Evolutionary conservation across 805 yeast species (phyloP), one percentile per base, ranked within the genome.

Genomic region (Starmerella stellata): DNA sequence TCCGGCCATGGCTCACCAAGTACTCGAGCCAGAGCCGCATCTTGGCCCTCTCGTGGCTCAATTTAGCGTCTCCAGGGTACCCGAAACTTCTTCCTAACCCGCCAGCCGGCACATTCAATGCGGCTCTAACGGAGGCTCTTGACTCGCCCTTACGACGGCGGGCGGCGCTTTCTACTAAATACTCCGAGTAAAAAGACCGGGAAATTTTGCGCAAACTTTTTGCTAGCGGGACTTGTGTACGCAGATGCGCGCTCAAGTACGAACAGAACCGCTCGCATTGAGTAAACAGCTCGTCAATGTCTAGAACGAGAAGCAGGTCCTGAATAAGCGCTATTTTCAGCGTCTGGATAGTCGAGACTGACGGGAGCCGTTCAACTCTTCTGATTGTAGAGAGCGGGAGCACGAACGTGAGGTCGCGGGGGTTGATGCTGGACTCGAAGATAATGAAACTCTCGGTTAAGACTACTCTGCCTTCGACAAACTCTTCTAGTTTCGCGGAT

Each of bases 11-110:
- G 16, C 71, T 70, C 41, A 76, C 66, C 55, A 85, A 78, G 51
- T 79, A 78, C 52, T 87, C 95, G 53, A 80, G 82, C 99, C 99
- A 90, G 38, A 83, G 63, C 49, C 87, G 75, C 69, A 87, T 71
- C 48, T 85, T 87, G 4, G 83, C 65, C 49, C 80, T 77, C 52
- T 87, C 95, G 39, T 81, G 71, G 37, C 73, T 61, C 43, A 74
- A 74, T 43, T 69, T 69, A 3, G 92, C 69, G 54, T 81, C 82
- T 0, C 98, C 98, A 0, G 98, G 98, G 54, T 75, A 90, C 46
- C 79, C 77, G 59, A 74, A 87, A 11, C 60, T 59, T 52, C 78
- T 69, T 0, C 99, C 99, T 19, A 90, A 62, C 0, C 99, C 99
- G 19, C 92, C 92, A 0, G 92, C 83, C 0, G 82, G 72, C 3